These are phyloP conservation scores for Rutstroemia sp. DNA, from an alignment of 2,329 filamentous ascomycete species.

Conservation along the genomic window DNA sequence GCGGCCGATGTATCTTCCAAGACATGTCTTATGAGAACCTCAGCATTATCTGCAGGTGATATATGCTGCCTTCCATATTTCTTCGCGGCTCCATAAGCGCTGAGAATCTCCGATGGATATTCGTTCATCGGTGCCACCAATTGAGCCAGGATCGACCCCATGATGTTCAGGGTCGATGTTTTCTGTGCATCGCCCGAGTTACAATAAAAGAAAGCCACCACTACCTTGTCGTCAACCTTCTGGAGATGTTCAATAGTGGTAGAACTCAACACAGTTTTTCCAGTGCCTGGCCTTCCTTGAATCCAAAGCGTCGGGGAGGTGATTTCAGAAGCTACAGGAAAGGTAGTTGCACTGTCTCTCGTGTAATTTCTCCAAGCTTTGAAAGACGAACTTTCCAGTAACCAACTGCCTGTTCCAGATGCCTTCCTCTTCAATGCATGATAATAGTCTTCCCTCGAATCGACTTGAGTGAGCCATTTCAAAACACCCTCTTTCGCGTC, in stretches of 20 bases:
- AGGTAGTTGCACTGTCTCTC: no score
- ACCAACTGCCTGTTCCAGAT: neutral
- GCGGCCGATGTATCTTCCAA: neutral
- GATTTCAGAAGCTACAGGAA: no score
- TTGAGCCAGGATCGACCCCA: slow-evolving; percentile 5
- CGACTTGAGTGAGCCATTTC: slow-evolving; percentile 4
- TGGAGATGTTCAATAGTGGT: neutral
- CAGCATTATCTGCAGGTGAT: neutral
- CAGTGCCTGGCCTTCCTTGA: neutral
- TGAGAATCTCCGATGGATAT: neutral
- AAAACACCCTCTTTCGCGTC: neutral
- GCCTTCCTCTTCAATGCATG: neutral
- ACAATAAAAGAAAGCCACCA: slow-evolving; percentile 4
- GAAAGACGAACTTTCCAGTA: neutral
- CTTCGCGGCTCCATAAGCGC: neutral
- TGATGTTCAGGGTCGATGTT: neutral
- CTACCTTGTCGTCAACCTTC: neutral
- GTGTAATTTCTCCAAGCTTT: neutral
- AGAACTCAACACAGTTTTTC: slow-evolving; percentile 3
- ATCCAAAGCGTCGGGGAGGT: neutral
- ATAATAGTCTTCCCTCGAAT: slow-evolving; percentile 1
- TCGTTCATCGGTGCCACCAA: neutral
- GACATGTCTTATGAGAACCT: neutral
- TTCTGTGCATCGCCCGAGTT: neutral
- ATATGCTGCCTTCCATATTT: slow-evolving; percentile 8